A percentile compares a stretch with the other conserved stretches of the same genome.
Evolutionary conservation across 441 rosid genomes (phyloP).

Genomic region (Gossypium lobatum): DNA sequence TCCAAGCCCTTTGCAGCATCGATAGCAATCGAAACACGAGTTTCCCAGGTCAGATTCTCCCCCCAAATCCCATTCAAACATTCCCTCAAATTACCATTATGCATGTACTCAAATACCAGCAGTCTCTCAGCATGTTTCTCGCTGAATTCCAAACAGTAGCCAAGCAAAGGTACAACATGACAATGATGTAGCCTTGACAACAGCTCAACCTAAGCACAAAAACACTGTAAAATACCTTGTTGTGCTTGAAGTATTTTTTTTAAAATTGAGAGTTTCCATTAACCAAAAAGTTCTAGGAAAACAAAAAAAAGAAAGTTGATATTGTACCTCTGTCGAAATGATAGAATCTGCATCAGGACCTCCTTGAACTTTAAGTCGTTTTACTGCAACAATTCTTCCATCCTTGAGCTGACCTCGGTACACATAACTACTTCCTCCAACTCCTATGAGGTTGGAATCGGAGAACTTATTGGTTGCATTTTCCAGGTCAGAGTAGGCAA

Average conservation of each 20-base stretch:
- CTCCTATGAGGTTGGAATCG: conserved; percentile 63
- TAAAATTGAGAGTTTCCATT: background rate
- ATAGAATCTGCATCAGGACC: conserved; percentile 55
- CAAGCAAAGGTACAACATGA: conserved; percentile 87
- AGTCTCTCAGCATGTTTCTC: conserved; percentile 76
- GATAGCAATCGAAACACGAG: conserved; percentile 54
- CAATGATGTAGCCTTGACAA: conserved; percentile 85
- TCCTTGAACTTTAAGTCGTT: conserved; percentile 55
- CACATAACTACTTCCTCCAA: conserved; percentile 86
- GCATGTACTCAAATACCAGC: conserved; percentile 80
- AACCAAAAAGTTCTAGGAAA: background rate
- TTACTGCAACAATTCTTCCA: conserved; percentile 75
- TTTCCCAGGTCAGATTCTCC: conserved; percentile 62
- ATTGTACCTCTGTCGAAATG: conserved; percentile 69
- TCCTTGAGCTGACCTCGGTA: conserved; percentile 80
- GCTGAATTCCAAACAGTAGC: conserved; percentile 71
- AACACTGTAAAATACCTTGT: conserved; percentile 8
- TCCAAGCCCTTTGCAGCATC: conserved; percentile 79
- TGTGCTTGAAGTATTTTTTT: background rate
- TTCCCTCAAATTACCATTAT: conserved; percentile 77
- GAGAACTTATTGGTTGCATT: conserved; percentile 73
- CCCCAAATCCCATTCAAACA: conserved; percentile 65
- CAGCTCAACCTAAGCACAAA: conserved; percentile 59
- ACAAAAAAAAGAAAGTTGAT: conserved; percentile 4
- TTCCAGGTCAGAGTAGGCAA: conserved; percentile 67